Base-by-base conservation (phyloP, 106 monocot genomes). In the Dioscorea alata region DNA sequence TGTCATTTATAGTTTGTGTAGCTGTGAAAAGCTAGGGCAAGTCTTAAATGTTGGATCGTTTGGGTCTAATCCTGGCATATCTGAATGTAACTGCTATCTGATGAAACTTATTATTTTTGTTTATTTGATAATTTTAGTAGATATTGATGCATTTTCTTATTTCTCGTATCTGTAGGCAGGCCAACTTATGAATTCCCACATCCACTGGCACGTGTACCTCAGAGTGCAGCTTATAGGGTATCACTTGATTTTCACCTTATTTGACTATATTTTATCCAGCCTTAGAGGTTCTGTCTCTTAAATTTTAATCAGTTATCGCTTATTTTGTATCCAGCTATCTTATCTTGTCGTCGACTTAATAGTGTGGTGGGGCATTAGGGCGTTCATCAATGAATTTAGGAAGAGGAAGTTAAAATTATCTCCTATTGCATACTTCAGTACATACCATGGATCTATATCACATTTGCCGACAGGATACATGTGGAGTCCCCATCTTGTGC, bases 401-500 rank as follows among this genome's bases (percentile, higher is more conserved):
- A 90, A 75, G 71, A 73, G 23, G 42, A 90, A 82, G 49, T 51
- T 90, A 49, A 85, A 86, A 31, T 72, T 90, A 62, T 56, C 85
- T 69, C 85, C 90, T 12, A 78, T 90, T 71, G 83, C 90, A n/a
- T 90, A 90, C 70, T 86, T 85, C 71, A 84, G 88, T 64, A 92
- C 89, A 33, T 92, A 97, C 64, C 84, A 79, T 78, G 96, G 92
- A 68, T 95, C 95, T 24, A 88, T 91, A 71, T 91, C 95, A 60
- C 84, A 95, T 82, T 78, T 95, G 62, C 91, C 95, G 35, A 91
- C 83, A 53, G 88, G 82, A 63, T 97, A 97, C 68, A 86, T 97
- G 82, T 97, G 96, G 96, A 97, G 96, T 78, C 89, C 89, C 14
- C 89, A 86, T 52, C 82, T 97, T 70, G 84, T 92, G 34, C 92